phyloP scores from a whole-genome alignment of 768 basidiomycete genomes.

The Tylopilus sp. region DNA sequence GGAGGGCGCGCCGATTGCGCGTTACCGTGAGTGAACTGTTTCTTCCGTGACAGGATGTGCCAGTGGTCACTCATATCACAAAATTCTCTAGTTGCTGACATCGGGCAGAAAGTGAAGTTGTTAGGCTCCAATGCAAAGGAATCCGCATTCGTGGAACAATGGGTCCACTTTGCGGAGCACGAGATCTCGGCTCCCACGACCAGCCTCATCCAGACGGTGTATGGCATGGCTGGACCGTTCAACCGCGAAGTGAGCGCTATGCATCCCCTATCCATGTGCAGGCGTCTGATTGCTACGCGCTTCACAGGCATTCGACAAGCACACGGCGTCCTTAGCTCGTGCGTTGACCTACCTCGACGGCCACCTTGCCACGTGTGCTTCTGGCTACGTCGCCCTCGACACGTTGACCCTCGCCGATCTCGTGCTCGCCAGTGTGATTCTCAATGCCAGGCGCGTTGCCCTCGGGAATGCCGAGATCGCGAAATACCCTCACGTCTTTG shows the following conservation, averaged over 20 bases:
- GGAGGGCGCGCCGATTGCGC: background rate
- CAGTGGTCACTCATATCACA: background rate
- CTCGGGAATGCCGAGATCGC: too few species aligned
- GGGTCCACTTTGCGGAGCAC: background rate
- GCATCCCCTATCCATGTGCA: background rate
- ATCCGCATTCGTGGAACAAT: background rate
- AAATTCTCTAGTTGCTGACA: background rate
- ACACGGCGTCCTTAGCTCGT: background rate
- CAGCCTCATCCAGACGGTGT: background rate
- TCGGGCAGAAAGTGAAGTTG: background rate
- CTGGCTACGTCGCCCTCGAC: background rate
- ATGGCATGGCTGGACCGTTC: background rate
- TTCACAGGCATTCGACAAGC: background rate
- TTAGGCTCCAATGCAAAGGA: background rate
- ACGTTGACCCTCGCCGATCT: background rate
- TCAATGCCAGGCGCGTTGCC: too few species aligned
- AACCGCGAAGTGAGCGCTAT: background rate
- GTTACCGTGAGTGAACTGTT: background rate
- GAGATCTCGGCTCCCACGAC: background rate
- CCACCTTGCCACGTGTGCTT: background rate
- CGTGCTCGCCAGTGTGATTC: background rate
- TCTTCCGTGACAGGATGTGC: background rate
- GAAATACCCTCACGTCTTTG: background rate
- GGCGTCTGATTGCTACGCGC: background rate
- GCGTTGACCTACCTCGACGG: background rate